Percentiles rank a stretch among this genome's conserved stretches.
These are phyloP conservation scores for Candida montana DNA, from an alignment of 805 yeast genomes.

Conservation along the genomic window DNA sequence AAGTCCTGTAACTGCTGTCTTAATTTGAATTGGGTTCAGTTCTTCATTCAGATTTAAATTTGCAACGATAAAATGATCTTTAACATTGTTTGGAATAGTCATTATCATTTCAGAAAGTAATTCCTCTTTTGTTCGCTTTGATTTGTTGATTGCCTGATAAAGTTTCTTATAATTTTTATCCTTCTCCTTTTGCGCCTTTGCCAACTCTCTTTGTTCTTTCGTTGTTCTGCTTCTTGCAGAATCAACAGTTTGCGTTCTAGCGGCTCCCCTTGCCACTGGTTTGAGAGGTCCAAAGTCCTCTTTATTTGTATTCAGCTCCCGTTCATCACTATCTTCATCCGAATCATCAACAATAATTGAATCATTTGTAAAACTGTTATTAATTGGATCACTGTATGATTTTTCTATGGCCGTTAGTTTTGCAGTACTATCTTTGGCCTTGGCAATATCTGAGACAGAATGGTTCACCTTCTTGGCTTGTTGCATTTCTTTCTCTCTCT, in stretches of 20 bases:
- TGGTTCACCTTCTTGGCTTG: background rate
- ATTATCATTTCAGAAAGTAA: slow-evolving; percentile 46
- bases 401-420: background rate
- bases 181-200: slow-evolving; percentile 7
- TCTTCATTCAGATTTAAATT: slow-evolving; percentile 22
- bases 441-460: background rate
- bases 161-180: slow-evolving; percentile 11
- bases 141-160: slow-evolving; percentile 33
- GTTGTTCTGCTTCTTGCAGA: slow-evolving; percentile 3
- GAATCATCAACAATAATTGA: background rate
- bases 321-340: slow-evolving; percentile 3
- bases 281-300: background rate
- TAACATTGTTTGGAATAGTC: slow-evolving; percentile 32
- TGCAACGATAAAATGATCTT: slow-evolving; percentile 20
- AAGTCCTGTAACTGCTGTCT: background rate
- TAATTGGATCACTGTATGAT: slow-evolving; percentile 2
- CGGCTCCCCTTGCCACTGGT: background rate
- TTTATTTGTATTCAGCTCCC: background rate
- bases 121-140: slow-evolving; percentile 42
- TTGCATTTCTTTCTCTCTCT: background rate
- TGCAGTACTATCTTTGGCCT: background rate
- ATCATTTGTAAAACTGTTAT: background rate
- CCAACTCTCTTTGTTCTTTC: slow-evolving; percentile 8
- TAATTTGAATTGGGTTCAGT: slow-evolving; percentile 32
- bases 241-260: slow-evolving; percentile 6